These are phyloP conservation scores for Pestalotiopsis sp. DNA, from an alignment of 2,329 filamentous ascomycete species.

Conservation along the genomic window DNA sequence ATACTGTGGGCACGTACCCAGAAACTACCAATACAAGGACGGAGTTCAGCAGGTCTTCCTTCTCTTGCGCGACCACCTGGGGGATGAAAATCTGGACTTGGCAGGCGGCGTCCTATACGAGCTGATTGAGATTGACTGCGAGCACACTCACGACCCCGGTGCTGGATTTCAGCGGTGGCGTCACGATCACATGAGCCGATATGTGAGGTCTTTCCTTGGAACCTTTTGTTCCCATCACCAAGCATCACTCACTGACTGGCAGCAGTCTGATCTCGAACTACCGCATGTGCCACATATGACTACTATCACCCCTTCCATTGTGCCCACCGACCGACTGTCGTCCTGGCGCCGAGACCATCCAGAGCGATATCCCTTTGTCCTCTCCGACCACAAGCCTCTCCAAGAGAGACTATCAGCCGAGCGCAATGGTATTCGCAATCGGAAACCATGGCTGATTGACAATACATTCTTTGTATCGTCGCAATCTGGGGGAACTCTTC, in stretches of 20 bases:
- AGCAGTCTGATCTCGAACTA: constrained; percentile 43
- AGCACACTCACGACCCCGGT: constrained; percentile 45
- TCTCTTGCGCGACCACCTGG: constrained; percentile 44
- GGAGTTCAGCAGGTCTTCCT: constrained; percentile 46
- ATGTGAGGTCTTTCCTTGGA: constrained; percentile 32
- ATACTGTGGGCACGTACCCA: constrained; percentile 45
- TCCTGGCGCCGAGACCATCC: constrained; percentile 40
- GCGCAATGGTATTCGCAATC: constrained; percentile 38
- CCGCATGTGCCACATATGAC: constrained; percentile 50
- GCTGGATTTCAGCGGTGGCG: constrained; percentile 50
- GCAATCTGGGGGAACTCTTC: constrained; percentile 37
- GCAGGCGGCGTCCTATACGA: constrained; percentile 49
- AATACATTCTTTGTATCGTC: constrained; percentile 45
- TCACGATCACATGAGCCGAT: constrained; percentile 45
- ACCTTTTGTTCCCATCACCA: background rate
- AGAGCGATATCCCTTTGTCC: constrained; percentile 40
- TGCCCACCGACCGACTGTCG: constrained; percentile 39
- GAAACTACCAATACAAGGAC: constrained; percentile 49
- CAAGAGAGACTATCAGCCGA: constrained; percentile 26
- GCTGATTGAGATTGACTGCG: constrained; percentile 47
- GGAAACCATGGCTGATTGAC: constrained; percentile 46
- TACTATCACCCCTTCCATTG: constrained; percentile 44
- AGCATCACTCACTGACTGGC: background rate
- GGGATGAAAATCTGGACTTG: constrained; percentile 46
- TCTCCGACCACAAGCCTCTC: constrained; percentile 39